Evolutionary conservation across 2,329 filamentous ascomycete genomes (phyloP).

Genomic region (Aspergillus terreus): DNA sequence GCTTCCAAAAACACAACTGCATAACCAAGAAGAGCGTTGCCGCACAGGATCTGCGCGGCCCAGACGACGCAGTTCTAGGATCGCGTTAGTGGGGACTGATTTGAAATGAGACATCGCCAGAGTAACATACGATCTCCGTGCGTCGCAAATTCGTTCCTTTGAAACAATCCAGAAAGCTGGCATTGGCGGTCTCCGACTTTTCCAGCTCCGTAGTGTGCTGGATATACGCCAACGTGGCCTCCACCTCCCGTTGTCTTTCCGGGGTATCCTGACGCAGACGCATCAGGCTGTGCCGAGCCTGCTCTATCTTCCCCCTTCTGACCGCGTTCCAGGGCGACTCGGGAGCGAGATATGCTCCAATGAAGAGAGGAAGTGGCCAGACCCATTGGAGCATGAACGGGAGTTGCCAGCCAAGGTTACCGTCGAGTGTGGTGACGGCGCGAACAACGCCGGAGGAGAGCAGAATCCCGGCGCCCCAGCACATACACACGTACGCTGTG

Average conservation of each 20-base stretch:
- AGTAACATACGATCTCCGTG: conserved; percentile 59
- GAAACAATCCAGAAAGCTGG: conserved; percentile 77
- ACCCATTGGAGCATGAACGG: conserved; percentile 17
- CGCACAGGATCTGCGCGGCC: conserved; percentile 38
- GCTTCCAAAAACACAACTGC: conserved; percentile 38
- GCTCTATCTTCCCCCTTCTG: neutral
- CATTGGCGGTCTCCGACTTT: conserved; percentile 64
- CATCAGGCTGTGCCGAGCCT: neutral
- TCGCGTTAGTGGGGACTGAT: neutral
- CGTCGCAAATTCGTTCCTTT: conserved; percentile 69
- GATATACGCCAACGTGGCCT: conserved; percentile 80
- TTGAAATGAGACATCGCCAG: neutral
- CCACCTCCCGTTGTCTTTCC: conserved; percentile 23
- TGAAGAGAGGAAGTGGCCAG: conserved; percentile 20
- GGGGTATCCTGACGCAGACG: conserved; percentile 4
- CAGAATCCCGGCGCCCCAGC: conserved; percentile 24
- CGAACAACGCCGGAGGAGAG: conserved; percentile 23
- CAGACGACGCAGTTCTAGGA: conserved; percentile 38
- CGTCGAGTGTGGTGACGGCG: conserved; percentile 14
- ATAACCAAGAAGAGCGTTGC: conserved; percentile 36
- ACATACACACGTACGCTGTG: conserved; percentile 25
- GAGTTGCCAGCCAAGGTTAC: conserved; percentile 15
- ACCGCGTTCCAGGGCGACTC: conserved; percentile 20
- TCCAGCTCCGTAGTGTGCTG: conserved; percentile 77
- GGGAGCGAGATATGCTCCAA: conserved; percentile 26